A percentile compares a stretch with the other conserved stretches of the same genome.
Conservation (phyloP, 1,284 basidiomycete species). For the Tylopilus sp. region DNA sequence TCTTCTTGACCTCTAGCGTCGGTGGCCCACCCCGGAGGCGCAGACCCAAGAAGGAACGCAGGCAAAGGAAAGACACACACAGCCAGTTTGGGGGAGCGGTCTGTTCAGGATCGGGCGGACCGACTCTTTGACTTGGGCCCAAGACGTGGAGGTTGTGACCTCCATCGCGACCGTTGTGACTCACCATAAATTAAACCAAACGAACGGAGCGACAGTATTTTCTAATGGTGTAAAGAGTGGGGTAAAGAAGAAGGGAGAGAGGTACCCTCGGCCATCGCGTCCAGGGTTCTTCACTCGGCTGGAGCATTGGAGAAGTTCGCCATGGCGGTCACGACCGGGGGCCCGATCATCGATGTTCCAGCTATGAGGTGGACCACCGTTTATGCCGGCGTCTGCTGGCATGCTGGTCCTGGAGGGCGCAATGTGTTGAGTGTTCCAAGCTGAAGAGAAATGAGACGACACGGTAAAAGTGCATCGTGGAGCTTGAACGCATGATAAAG, state of each 20-base stretch:
- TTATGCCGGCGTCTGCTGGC: conserved; percentile 55
- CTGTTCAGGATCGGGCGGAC: conserved; percentile 83
- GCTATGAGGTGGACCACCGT: conserved; percentile 37
- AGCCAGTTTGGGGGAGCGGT: conserved; percentile 86
- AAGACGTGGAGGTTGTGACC: conserved; percentile 89
- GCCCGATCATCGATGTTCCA: conserved; percentile 46
- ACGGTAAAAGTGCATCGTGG: conserved; percentile 12
- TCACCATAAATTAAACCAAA: background rate
- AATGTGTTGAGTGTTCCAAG: conserved; percentile 78
- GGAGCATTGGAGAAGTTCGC: conserved; percentile 54
- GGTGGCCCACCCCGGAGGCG: conserved; percentile 1
- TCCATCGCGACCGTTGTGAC: conserved; percentile 28
- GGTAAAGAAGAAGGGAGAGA: too few relatives aligned
- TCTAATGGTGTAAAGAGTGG: conserved; percentile 2
- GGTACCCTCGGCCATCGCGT: conserved; percentile 54
- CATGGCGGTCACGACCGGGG: conserved; percentile 45
- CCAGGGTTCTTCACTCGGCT: conserved; percentile 70
- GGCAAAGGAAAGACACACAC: conserved; percentile 75
- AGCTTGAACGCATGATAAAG: conserved; percentile 20
- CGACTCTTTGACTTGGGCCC: conserved; percentile 75
- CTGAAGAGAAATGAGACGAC: conserved; percentile 39
- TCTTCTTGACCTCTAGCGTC: conserved; percentile 68
- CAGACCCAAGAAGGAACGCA: background rate
- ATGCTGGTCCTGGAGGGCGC: conserved; percentile 68
- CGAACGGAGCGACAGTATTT: background rate